Percentiles rank a stretch among this genome's conserved stretches.
phyloP scores from a whole-genome alignment of 108 stramenopile species.

The Discostella stelligeroides region DNA sequence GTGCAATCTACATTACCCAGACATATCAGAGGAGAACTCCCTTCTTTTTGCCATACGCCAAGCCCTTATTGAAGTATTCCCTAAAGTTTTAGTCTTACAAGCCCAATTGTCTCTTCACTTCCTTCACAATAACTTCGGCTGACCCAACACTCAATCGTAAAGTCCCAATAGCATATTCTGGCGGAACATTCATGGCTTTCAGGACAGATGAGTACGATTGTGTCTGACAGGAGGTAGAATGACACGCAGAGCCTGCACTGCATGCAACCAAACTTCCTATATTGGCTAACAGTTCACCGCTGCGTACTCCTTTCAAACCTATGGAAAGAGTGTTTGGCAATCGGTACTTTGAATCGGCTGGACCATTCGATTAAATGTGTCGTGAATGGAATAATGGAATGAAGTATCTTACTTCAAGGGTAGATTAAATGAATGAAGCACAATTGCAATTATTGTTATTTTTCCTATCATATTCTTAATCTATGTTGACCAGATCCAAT shows the following conservation, averaged over 20 bases:
- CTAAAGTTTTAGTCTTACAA: not conserved
- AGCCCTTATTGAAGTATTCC: too few relatives aligned
- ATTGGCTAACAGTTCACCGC: constrained; percentile 56
- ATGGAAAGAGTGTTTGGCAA: constrained; percentile 96
- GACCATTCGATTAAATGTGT: too few relatives aligned
- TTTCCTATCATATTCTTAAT: too few relatives aligned
- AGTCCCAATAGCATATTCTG: constrained; percentile 85
- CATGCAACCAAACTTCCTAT: constrained; percentile 82
- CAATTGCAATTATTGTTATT: too few relatives aligned
- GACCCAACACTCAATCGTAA: constrained; percentile 92
- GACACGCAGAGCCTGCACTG: constrained; percentile 93
- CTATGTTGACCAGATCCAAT: too few relatives aligned
- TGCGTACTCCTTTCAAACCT: constrained; percentile 67
- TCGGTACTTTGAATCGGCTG: constrained; percentile 54
- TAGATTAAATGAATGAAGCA: too few relatives aligned
- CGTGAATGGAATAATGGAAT: too few relatives aligned
- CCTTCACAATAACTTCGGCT: constrained; percentile 67
- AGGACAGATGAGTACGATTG: constrained; percentile 72
- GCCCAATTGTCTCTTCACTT: constrained; percentile 49
- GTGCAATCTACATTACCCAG: too few relatives aligned
- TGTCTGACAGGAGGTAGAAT: constrained; percentile 58
- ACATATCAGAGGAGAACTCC: too few relatives aligned
- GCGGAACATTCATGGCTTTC: constrained; percentile 85
- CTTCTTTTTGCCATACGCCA: too few relatives aligned
- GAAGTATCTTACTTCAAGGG: too few relatives aligned